Percentiles rank a stretch among this genome's conserved stretches.
Evolutionary conservation across 371 early-diverging fungal genomes (phyloP).

Genomic region (Saksenaea oblongispora): DNA sequence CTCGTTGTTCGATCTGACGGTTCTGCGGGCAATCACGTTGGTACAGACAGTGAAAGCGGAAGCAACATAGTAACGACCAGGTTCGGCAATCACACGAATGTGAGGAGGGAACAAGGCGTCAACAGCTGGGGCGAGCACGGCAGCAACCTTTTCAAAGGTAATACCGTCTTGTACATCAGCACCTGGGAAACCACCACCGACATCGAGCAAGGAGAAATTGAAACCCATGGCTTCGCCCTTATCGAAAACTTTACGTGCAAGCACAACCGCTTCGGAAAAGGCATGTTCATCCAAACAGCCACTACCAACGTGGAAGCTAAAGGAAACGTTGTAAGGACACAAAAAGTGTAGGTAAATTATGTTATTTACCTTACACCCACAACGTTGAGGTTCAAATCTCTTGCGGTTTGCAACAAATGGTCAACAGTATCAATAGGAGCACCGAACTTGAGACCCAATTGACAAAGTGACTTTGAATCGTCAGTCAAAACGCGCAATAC

Average conservation of each 20-base stretch:
- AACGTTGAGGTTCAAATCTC: conserved; percentile 80
- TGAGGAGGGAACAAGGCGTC: conserved; percentile 70
- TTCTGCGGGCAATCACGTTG: conserved; percentile 89
- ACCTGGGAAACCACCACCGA: conserved; percentile 98
- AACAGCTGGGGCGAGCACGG: conserved; percentile 76
- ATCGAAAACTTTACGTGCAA: conserved; percentile 89
- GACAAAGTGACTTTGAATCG: conserved; percentile 90
- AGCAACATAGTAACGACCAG: conserved; percentile 95
- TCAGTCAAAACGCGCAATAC: conserved; percentile 95
- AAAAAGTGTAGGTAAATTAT: neutral
- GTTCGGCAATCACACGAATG: conserved; percentile 95
- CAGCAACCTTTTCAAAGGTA: conserved; percentile 87
- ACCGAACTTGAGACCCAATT: conserved; percentile 96
- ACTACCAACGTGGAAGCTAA: conserved; percentile 91
- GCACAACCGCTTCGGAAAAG: conserved; percentile 86
- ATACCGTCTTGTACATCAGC: conserved; percentile 72
- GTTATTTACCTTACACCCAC: conserved; percentile 74
- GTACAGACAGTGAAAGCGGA: conserved; percentile 93
- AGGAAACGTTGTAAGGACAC: neutral
- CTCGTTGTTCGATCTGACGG: conserved; percentile 46
- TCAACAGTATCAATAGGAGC: conserved; percentile 77
- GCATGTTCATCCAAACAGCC: conserved; percentile 92
- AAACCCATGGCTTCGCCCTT: conserved; percentile 77
- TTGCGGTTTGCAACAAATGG: conserved; percentile 72
- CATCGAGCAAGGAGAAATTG: conserved; percentile 82